Percentiles rank a stretch among this genome's conserved stretches.
phyloP scores from a whole-genome alignment of 129 eudicot species.

The Pseudognaphalium luteoalbum region DNA sequence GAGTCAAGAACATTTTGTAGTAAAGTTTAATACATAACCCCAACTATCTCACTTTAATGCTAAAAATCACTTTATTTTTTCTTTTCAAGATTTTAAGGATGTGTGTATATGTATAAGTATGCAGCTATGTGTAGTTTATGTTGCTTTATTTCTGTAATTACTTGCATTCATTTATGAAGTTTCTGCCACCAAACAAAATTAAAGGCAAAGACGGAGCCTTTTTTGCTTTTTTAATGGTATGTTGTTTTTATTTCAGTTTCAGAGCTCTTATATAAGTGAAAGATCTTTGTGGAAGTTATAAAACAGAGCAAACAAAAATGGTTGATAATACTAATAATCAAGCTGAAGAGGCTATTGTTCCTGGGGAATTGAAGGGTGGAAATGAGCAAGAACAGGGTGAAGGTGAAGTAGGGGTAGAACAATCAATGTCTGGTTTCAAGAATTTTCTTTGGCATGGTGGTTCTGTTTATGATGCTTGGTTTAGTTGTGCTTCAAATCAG shows the following conservation, averaged over 20 bases:
- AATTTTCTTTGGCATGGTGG: conserved; percentile 86
- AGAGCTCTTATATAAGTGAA: conserved; percentile 27
- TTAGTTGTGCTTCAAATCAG: conserved; percentile 83
- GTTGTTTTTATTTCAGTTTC: conserved; percentile 27
- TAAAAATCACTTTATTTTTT: neutral
- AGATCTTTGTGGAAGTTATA: conserved; percentile 8
- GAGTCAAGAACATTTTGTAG: conserved; percentile 19
- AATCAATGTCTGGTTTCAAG: conserved; percentile 52
- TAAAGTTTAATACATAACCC: neutral
- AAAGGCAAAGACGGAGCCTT: conserved; percentile 20
- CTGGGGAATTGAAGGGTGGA: conserved; percentile 45
- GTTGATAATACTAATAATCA: conserved; percentile 41
- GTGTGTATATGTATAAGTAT: conserved; percentile 12
- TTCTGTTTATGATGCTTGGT: conserved; percentile 91
- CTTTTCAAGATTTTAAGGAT: conserved; percentile 28
- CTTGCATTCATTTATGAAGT: conserved; percentile 23
- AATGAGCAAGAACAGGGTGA: conserved; percentile 47
- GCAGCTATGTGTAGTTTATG: conserved; percentile 10
- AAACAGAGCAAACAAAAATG: conserved; percentile 39
- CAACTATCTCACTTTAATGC: conserved; percentile 23
- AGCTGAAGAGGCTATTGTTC: conserved; percentile 63
- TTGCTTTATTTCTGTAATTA: conserved; percentile 5
- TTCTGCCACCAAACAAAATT: conserved; percentile 31
- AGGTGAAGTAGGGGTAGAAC: conserved; percentile 36
- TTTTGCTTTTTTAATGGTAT: conserved; percentile 14